These are phyloP conservation scores for Globisporangium uncinulatum DNA, from an alignment of 352 stramenopile genomes.

Conservation along the genomic window DNA sequence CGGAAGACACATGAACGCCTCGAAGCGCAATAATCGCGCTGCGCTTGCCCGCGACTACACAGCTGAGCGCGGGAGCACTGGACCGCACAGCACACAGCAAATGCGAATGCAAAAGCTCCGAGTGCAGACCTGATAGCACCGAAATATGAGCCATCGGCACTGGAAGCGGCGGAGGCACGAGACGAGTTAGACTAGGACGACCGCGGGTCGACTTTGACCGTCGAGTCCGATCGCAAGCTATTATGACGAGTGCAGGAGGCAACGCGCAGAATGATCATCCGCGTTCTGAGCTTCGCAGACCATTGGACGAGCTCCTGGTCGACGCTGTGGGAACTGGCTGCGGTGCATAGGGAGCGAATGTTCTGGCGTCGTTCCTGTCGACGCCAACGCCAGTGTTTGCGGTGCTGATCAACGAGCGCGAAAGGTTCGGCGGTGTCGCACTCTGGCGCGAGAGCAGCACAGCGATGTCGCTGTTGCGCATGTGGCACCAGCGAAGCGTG, in stretches of 20 bases:
- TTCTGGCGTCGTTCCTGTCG: background rate
- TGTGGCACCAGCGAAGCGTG: conserved; percentile 1
- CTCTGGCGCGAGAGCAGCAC: background rate
- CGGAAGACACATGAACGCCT: conserved; percentile 1
- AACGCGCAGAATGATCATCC: background rate
- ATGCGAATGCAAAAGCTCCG: background rate
- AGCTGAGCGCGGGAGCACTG: background rate
- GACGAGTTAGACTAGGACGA: background rate
- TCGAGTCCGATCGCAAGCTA: background rate
- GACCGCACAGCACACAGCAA: background rate
- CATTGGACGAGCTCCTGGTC: conserved; percentile 6
- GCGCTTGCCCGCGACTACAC: background rate
- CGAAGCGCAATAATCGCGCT: background rate
- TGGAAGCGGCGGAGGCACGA: background rate
- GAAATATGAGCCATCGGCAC: background rate
- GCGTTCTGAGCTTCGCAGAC: conserved; percentile 3
- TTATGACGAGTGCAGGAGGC: background rate
- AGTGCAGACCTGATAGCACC: background rate
- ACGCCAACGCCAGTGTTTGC: conserved; percentile 1
- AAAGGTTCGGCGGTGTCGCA: conserved; percentile 1
- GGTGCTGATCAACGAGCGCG: conserved; percentile 10
- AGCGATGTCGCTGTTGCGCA: background rate
- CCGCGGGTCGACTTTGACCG: background rate
- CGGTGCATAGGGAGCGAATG: conserved; percentile 2
- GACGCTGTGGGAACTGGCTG: too few relatives aligned